Percentiles rank a stretch among this genome's conserved stretches.
Conservation (phyloP, 768 basidiomycete species). For the Xanthoconium stramineum region DNA sequence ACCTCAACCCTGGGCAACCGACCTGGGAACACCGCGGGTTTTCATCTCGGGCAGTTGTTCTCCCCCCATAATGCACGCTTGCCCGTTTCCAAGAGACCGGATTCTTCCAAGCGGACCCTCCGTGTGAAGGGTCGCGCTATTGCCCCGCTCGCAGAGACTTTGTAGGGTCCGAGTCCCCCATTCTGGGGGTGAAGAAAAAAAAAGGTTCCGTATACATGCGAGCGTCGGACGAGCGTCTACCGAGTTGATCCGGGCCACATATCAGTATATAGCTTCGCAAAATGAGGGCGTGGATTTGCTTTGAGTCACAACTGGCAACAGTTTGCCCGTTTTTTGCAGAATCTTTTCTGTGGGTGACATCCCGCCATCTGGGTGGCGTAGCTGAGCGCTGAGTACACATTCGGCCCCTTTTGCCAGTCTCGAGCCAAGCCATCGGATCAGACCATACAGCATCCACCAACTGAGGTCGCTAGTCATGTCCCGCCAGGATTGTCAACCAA, state of each 20-base stretch:
- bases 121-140: background rate
- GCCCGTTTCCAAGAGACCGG: conserved; percentile 4
- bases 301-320: background rate
- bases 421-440: background rate
- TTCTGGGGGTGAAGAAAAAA: background rate
- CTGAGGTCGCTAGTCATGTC: background rate
- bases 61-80: background rate
- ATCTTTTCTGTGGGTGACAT: background rate
- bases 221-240: too few relatives aligned
- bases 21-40: conserved; percentile 27
- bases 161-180: background rate
- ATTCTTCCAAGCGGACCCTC: conserved; percentile 2
- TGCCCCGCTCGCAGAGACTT: background rate
- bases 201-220: background rate
- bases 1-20: background rate
- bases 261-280: background rate
- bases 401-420: background rate
- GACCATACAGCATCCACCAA: background rate
- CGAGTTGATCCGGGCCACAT: background rate
- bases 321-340: background rate
- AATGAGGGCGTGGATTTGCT: too few relatives aligned
- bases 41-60: conserved; percentile 3
- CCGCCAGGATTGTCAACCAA: background rate
- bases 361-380: background rate
- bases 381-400: background rate